Base-by-base conservation (phyloP, 225 moss, liverwort and hornwort genomes). In the Pseudoscleropodium purum region DNA sequence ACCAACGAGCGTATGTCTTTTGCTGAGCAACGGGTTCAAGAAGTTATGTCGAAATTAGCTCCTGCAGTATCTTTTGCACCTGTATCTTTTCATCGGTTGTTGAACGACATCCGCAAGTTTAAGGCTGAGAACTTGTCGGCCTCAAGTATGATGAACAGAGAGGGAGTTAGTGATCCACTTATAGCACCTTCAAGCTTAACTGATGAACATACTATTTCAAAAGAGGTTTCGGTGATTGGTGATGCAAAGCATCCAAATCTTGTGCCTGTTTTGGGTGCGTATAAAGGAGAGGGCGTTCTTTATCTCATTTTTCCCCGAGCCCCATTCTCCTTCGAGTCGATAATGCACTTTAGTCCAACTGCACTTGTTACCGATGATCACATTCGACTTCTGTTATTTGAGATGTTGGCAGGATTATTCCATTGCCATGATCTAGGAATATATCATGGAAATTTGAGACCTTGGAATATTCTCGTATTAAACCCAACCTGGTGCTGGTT, bases 331-430 rank as follows among this genome's bases (percentile, higher is more conserved):
- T 49, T 96, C 63, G 91, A 95, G 85, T 92, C 93, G 74, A 89
- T 95, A 68, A 76, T 96, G 90, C 94, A 95, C 89, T 97, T 96
- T 83, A 97, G 97, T 86, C 95, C 97, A 87, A 87, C 89, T 91
- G 97, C 95, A 37, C 89, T 96, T 43, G 94, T 92, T n/a, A 92
- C 91, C 79, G 97, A 97, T 83, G 92, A 92, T 86, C 92, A 94
- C 67, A 85, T 94, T 84, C 94, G 96, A 57, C 94, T 97, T 90
- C 88, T 96, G 45, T 91, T 95, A 87, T 97, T 93, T 88, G 93
- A 95, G 88, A 85, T 97, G 81, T 88, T 97, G 90, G 90, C 96
- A 89, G 96, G 95, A 86, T 90, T 97, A 88, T 95, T 95, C 75
- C 94, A 95, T 92, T 91, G 91, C 90, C 96, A 96, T 89, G 87